These are phyloP conservation scores for Cocos nucifera DNA, from an alignment of 176 grass and related monocot genomes.

Conservation along the genomic window DNA sequence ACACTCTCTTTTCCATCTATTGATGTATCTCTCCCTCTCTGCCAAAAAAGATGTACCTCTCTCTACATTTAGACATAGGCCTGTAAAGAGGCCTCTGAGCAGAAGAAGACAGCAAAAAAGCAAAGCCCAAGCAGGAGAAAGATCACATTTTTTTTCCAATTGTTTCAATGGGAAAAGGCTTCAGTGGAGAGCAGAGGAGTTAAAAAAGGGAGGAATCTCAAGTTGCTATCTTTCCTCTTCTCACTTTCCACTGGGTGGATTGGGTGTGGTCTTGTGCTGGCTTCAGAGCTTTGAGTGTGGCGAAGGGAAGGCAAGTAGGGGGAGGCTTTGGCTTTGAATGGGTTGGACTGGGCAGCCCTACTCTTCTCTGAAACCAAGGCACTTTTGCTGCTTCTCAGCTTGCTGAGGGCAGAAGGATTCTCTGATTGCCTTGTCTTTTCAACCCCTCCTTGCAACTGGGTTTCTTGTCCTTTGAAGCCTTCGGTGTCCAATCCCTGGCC, in stretches of 20 bases:
- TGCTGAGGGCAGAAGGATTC: not conserved
- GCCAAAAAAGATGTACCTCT: too few relatives aligned
- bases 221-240: constrained; percentile 9
- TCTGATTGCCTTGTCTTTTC: constrained; percentile 18
- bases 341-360: not conserved
- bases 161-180: constrained; percentile 3
- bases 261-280: not conserved
- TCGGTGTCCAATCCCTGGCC: not conserved
- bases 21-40: too few relatives aligned
- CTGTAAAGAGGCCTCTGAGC: not conserved
- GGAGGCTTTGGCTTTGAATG: constrained; percentile 1
- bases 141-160: not conserved
- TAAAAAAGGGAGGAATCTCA: constrained; percentile 11
- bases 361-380: constrained; percentile 4
- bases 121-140: not conserved
- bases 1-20: too few relatives aligned
- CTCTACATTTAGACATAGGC: too few relatives aligned
- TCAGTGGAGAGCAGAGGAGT: constrained; percentile 1
- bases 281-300: too few relatives aligned
- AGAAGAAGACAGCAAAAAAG: not conserved
- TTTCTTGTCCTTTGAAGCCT: not conserved
- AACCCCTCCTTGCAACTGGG: not conserved
- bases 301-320: too few relatives aligned
- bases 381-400: not conserved
- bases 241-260: not conserved